These are phyloP conservation scores for Xylaria sp. DNA, from an alignment of 2,329 filamentous ascomycete genomes.

Conservation along the genomic window DNA sequence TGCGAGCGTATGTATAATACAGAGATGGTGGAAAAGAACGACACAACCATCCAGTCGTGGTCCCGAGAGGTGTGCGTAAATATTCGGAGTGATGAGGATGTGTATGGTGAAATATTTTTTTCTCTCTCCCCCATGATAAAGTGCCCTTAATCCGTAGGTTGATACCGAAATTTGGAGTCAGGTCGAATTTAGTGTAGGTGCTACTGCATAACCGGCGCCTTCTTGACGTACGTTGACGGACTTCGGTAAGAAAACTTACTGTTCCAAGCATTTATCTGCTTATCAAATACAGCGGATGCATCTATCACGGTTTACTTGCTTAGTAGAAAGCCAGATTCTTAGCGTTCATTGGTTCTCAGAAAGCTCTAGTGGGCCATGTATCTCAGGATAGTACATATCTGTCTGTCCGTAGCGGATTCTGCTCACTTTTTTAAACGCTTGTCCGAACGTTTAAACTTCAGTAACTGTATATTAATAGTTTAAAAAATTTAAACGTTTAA, in stretches of 20 bases:
- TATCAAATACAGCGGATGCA: slow-evolving; percentile 10
- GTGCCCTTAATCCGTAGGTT: neutral
- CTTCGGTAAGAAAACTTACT: neutral
- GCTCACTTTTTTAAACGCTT: no score
- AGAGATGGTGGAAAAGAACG: slow-evolving; percentile 25
- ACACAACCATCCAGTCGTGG: slow-evolving; percentile 24
- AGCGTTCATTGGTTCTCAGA: slow-evolving; percentile 17
- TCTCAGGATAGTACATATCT: neutral
- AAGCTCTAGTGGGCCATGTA: neutral
- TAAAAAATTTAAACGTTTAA: no score
- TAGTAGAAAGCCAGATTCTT: neutral
- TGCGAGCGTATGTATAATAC: slow-evolving; percentile 28
- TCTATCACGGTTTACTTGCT: slow-evolving; percentile 20
- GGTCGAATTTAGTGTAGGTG: neutral
- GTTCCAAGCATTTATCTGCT: neutral
- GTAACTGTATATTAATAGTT: no score
- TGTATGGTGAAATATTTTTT: slow-evolving; percentile 20
- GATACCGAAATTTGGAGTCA: slow-evolving; percentile 7
- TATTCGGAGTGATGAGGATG: slow-evolving; percentile 5
- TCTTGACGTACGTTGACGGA: slow-evolving; percentile 20
- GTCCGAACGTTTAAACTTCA: no score
- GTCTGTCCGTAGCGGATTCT: no score
- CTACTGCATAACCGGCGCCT: slow-evolving; percentile 24
- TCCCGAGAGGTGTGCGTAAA: slow-evolving; percentile 3
- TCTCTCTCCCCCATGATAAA: slow-evolving; percentile 5